A percentile compares a stretch with the other conserved stretches of the same genome.
Evolutionary conservation across 768 basidiomycete species (phyloP).

Genomic region (Naematelia encephala): DNA sequence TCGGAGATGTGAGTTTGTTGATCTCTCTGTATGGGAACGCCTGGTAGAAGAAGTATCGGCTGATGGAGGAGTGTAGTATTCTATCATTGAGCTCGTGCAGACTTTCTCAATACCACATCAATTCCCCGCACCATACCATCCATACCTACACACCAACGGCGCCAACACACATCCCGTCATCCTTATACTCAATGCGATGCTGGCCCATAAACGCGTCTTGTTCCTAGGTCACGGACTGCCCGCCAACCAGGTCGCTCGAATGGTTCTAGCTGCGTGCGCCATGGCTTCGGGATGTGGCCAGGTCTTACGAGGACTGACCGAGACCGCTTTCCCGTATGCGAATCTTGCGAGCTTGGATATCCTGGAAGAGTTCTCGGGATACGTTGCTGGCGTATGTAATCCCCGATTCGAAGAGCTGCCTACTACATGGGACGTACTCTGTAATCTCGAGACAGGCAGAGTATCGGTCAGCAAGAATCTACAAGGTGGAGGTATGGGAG

Average conservation of each 20-base stretch:
- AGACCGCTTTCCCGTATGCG: slow-evolving; percentile 91
- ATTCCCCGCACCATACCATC: slow-evolving; percentile 64
- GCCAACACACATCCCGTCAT: slow-evolving; percentile 88
- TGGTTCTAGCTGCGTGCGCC: slow-evolving; percentile 91
- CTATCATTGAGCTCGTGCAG: slow-evolving; percentile 81
- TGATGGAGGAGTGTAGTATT: slow-evolving; percentile 72
- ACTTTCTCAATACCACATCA: slow-evolving; percentile 69
- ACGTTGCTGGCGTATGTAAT: slow-evolving; percentile 95
- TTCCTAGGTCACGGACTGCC: slow-evolving; percentile 88
- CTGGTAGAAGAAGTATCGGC: neutral
- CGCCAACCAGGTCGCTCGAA: slow-evolving; percentile 82
- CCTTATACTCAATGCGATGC: slow-evolving; percentile 88
- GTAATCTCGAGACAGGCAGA: slow-evolving; percentile 81
- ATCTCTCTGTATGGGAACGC: too few species aligned
- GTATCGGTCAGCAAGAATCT: slow-evolving; percentile 88
- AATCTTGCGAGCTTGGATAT: slow-evolving; percentile 77
- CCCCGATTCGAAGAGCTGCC: slow-evolving; percentile 87
- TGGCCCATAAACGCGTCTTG: slow-evolving; percentile 93
- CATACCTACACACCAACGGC: slow-evolving; percentile 91
- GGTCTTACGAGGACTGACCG: slow-evolving; percentile 74
- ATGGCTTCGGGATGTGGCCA: slow-evolving; percentile 86
- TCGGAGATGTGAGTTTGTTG: slow-evolving; percentile 88
- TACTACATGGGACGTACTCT: slow-evolving; percentile 81
- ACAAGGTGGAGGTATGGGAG: slow-evolving; percentile 8
- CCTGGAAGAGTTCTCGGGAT: slow-evolving; percentile 79